Percentiles rank a stretch among this genome's conserved stretches.
These are phyloP conservation scores for Hortiboletus campestris DNA, from an alignment of 768 basidiomycete genomes.

Conservation along the genomic window DNA sequence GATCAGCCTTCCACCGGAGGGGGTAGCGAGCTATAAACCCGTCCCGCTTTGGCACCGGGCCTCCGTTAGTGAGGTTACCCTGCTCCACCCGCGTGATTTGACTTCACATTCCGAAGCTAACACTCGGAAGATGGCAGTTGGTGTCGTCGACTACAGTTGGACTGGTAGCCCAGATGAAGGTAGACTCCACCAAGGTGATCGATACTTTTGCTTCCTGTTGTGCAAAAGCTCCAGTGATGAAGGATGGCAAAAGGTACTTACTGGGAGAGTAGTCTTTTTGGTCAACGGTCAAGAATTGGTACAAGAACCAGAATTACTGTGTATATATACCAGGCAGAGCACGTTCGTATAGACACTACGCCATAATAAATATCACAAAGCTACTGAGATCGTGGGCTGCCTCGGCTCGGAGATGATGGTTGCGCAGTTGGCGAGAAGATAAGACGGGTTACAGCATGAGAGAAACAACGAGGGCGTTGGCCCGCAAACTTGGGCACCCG, in stretches of 20 bases:
- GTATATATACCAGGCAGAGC: not conserved
- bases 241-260: slow-evolving; percentile 12
- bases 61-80: slow-evolving; percentile 4
- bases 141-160: slow-evolving; percentile 23
- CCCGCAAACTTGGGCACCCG: no score
- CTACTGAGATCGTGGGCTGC: no score
- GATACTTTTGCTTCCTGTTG: slow-evolving; percentile 22
- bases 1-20: not conserved
- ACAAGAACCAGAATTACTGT: slow-evolving; percentile 3
- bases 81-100: not conserved
- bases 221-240: not conserved
- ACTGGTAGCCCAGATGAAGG: slow-evolving; percentile 10
- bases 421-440: no score
- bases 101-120: no score
- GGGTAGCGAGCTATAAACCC: not conserved
- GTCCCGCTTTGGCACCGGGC: not conserved
- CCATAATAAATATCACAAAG: no score
- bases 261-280: slow-evolving; percentile 19
- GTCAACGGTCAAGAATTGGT: slow-evolving; percentile 3
- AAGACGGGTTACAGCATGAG: no score
- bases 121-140: slow-evolving; percentile 13
- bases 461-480: no score
- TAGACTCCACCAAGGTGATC: not conserved
- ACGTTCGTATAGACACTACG: no score
- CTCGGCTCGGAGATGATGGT: no score